Percentiles rank a stretch among this genome's conserved stretches.
phyloP scores from a whole-genome alignment of 2,329 filamentous ascomycete species.

The Ilyonectria mors-panacis region DNA sequence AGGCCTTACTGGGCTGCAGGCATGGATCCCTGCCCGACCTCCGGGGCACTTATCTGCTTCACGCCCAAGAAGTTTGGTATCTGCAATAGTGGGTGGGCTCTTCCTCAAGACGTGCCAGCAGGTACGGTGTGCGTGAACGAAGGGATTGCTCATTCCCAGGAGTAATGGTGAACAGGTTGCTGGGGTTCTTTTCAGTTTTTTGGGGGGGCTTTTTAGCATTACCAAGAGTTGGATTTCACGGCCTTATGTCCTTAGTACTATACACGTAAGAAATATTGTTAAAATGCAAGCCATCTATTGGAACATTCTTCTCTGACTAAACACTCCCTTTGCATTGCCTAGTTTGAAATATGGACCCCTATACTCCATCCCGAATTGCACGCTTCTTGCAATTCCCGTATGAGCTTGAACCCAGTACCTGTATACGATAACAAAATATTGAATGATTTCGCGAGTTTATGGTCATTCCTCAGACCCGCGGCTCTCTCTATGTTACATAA shows the following conservation, averaged over 20 bases:
- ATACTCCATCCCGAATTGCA: too few relatives aligned
- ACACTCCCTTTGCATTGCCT: too few relatives aligned
- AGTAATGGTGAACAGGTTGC: not conserved
- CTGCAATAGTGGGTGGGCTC: conserved; percentile 43
- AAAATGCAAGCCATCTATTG: too few relatives aligned
- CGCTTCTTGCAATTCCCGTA: too few relatives aligned
- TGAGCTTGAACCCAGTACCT: not conserved
- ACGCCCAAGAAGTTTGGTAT: conserved; percentile 38
- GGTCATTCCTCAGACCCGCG: not conserved
- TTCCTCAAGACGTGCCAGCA: conserved; percentile 35
- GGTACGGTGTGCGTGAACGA: conserved; percentile 42
- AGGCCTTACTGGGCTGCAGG: conserved; percentile 35
- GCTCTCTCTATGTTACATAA: not conserved
- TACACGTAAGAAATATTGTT: too few relatives aligned
- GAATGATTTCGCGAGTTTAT: not conserved
- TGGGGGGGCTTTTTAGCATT: not conserved
- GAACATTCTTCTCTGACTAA: too few relatives aligned
- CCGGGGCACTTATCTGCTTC: conserved; percentile 39
- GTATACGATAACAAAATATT: not conserved
- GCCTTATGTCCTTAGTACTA: too few relatives aligned
- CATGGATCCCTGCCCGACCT: conserved; percentile 34
- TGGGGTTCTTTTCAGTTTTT: not conserved
- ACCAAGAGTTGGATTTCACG: too few relatives aligned
- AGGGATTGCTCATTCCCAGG: conserved; percentile 19
- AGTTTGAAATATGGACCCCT: too few relatives aligned